phyloP scores from a whole-genome alignment of 176 grass and related monocot genomes.

The Juncus effusus region DNA sequence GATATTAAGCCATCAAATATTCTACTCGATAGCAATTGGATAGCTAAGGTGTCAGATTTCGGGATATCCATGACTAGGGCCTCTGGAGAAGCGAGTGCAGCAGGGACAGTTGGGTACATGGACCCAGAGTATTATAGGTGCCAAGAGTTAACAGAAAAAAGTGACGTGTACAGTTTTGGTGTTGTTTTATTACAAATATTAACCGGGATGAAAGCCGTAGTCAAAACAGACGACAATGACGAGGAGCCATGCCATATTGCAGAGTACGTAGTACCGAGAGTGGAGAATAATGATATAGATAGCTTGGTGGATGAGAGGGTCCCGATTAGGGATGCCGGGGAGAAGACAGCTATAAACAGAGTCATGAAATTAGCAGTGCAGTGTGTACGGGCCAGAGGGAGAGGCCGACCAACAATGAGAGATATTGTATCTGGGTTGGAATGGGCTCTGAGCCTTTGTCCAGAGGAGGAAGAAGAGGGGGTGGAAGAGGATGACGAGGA shows the following conservation, averaged over 20 bases:
- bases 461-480: constrained; percentile 13
- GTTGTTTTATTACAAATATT: constrained; percentile 83
- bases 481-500: constrained; percentile 19
- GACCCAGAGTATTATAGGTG: constrained; percentile 95
- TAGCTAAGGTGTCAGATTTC: constrained; percentile 91
- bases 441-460: constrained; percentile 55
- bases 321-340: constrained; percentile 30
- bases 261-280: constrained; percentile 62
- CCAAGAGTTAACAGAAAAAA: constrained; percentile 66
- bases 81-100: constrained; percentile 16
- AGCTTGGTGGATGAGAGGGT: constrained; percentile 50
- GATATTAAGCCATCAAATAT: constrained; percentile 97
- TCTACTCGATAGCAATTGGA: constrained; percentile 78
- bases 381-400: constrained; percentile 52
- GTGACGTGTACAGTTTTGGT: constrained; percentile 97
- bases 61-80: constrained; percentile 59
- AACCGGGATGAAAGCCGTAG: constrained; percentile 73
- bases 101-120: constrained; percentile 87
- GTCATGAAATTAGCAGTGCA: constrained; percentile 52
- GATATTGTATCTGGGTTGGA: constrained; percentile 71
- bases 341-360: constrained; percentile 52
- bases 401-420: constrained; percentile 55
- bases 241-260: constrained; percentile 60
- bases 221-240: constrained; percentile 49
- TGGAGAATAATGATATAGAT: constrained; percentile 28